These are phyloP conservation scores for Zhuliangozyma parablackwelliae DNA, from an alignment of 1,139 yeast genomes.

Conservation along the genomic window DNA sequence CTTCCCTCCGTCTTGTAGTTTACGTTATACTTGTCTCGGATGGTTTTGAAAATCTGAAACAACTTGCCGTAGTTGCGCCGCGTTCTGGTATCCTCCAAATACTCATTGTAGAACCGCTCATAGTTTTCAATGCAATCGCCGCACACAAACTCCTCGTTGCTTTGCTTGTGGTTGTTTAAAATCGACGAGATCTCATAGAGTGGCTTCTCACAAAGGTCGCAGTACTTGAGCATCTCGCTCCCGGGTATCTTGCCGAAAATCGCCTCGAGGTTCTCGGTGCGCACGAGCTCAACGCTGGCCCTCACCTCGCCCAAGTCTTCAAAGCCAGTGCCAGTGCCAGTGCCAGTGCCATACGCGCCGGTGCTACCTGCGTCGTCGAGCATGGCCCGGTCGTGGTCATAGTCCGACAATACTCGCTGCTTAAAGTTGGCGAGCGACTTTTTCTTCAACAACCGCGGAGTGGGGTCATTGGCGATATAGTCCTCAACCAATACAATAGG, in stretches of 20 bases:
- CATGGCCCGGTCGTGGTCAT: neutral
- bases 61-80: neutral
- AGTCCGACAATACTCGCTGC: constrained; percentile 13
- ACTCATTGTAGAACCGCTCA: constrained; percentile 46
- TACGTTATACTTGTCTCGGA: constrained; percentile 4
- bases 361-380: neutral
- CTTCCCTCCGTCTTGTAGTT: neutral
- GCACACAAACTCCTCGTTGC: constrained; percentile 56
- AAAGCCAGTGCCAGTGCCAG: neutral
- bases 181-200: constrained; percentile 56
- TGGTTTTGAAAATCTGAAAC: constrained; percentile 4
- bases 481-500: constrained; percentile 53
- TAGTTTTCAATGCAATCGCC: constrained; percentile 57
- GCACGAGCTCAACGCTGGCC: neutral
- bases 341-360: neutral
- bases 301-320: neutral
- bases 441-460: constrained; percentile 19
- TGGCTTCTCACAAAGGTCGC: constrained; percentile 65
- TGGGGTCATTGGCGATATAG: constrained; percentile 23
- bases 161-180: constrained; percentile 4
- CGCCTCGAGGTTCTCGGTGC: constrained; percentile 30
- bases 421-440: constrained; percentile 40
- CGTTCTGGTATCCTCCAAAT: constrained; percentile 3
- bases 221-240: constrained; percentile 43
- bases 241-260: constrained; percentile 42